A percentile compares a stretch with the other conserved stretches of the same genome.
Evolutionary conservation across 148 eudicot genomes (phyloP).

Genomic region (Rhododendron kiyosumense): DNA sequence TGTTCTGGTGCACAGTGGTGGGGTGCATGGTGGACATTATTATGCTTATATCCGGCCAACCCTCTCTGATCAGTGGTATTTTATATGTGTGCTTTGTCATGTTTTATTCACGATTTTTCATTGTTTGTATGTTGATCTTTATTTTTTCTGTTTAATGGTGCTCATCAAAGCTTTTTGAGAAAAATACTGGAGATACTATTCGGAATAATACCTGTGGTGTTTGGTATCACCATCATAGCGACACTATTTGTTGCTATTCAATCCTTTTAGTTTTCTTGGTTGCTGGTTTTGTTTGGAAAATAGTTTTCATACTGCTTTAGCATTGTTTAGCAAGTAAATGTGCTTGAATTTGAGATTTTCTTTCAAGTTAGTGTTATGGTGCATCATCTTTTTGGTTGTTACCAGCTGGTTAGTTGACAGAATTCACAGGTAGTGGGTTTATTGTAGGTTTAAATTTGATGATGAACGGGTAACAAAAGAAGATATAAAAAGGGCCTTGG

Average conservation of each 20-base stretch:
- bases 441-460: slow-evolving; percentile 80
- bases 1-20: slow-evolving; percentile 92
- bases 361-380: not conserved
- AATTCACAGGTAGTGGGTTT: not conserved
- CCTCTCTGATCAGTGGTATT: slow-evolving; percentile 69
- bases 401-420: not conserved
- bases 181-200: not conserved
- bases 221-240: not conserved
- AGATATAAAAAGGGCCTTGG: slow-evolving; percentile 70
- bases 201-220: not conserved
- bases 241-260: not conserved
- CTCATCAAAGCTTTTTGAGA: not conserved
- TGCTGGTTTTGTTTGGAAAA: not conserved
- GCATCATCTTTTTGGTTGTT: not conserved
- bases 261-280: not conserved
- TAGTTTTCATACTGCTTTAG: not conserved
- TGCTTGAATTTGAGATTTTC: not conserved
- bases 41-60: slow-evolving; percentile 84
- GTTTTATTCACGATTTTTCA: not conserved
- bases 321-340: not conserved
- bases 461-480: slow-evolving; percentile 94
- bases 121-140: not conserved
- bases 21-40: slow-evolving; percentile 86
- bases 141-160: not conserved
- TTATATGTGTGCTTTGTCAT: not conserved